Evolutionary conservation across 805 yeast genomes (phyloP), one percentile per base, ranked within the genome.

Genomic region (Candida ficus): DNA sequence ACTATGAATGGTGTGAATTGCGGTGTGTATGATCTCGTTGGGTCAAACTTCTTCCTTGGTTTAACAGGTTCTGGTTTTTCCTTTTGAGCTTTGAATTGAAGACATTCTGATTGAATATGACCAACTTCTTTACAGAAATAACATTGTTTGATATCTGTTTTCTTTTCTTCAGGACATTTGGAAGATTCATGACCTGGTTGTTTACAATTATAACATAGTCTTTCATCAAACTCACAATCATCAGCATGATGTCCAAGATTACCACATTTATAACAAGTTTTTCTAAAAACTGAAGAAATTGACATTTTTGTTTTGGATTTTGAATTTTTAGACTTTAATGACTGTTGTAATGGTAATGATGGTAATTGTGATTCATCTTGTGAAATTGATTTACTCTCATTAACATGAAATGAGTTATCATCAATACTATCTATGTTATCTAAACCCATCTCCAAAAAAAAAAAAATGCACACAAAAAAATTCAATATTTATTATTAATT

Each of bases 181-280:
- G 57, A 47, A 7, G 58, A 48, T 34, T 57, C 57, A 35, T 60
- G 64, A 2, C 58, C 61, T 4, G 61, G 61, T 19, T 49, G 27
- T 25, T 57, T 58, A 41, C 64, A 60, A 40, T 60, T 60, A 41
- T 58, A 60, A 37, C 64, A 60, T 3, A 58, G 48, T 21, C 61
- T 37, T 21, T 50, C 58, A 2, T 30, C 36, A n/a, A 39, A 48
- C 8, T 40, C 40, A 35, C 64, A 60, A 14, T 49, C 49, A 10
- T 58, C 55, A 1, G 63, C 63, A 35, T 44, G 54, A 32, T 60
- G 63, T 7, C 63, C 63, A 20, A 60, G 39, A 22, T 58, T 52
- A 2, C 62, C 61, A 44, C 63, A 58, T 17, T 52, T 49, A 35
- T 52, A 60, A 37, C 64, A 60, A 0, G 63, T 57, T 22, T 50